These are phyloP conservation scores for Lasiodiplodia citricola DNA, from an alignment of 2,329 filamentous ascomycete species.

Conservation along the genomic window DNA sequence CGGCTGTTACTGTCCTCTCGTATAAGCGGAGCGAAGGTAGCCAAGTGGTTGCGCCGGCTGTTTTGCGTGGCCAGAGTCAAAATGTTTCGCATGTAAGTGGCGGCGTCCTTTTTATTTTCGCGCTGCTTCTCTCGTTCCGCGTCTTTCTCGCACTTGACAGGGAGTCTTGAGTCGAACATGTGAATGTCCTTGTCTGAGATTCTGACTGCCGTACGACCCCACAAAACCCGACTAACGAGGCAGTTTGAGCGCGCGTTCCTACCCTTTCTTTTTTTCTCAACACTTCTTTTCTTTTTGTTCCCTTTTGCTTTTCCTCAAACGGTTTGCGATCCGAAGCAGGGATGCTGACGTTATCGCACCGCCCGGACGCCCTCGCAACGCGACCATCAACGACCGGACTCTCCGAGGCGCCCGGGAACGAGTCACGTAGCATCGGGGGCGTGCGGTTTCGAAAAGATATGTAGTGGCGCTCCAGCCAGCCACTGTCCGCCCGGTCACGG, in stretches of 20 bases:
- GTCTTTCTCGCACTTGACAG: background rate
- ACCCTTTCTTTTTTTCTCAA: background rate
- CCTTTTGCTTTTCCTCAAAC: conserved; percentile 13
- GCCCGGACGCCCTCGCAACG: background rate
- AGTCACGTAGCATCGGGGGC: background rate
- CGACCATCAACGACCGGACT: background rate
- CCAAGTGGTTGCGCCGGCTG: background rate
- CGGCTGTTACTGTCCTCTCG: background rate
- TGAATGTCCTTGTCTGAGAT: background rate
- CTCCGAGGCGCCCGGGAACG: background rate
- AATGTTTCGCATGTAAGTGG: background rate
- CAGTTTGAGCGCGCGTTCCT: no score
- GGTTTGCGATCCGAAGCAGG: conserved; percentile 13
- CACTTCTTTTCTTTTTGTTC: background rate
- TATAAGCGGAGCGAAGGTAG: background rate
- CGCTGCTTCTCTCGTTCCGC: background rate
- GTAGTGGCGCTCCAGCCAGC: background rate
- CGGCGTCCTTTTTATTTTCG: background rate
- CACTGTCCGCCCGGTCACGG: background rate
- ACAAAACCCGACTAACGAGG: background rate
- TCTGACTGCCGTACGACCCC: background rate
- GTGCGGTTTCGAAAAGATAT: background rate
- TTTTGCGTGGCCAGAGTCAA: background rate
- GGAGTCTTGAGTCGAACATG: background rate
- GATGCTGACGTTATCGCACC: conserved; percentile 4